Evolutionary conservation across 2,329 filamentous ascomycete species (phyloP), one percentile per base, ranked within the genome.

Genomic region (Sclerotinia borealis): DNA sequence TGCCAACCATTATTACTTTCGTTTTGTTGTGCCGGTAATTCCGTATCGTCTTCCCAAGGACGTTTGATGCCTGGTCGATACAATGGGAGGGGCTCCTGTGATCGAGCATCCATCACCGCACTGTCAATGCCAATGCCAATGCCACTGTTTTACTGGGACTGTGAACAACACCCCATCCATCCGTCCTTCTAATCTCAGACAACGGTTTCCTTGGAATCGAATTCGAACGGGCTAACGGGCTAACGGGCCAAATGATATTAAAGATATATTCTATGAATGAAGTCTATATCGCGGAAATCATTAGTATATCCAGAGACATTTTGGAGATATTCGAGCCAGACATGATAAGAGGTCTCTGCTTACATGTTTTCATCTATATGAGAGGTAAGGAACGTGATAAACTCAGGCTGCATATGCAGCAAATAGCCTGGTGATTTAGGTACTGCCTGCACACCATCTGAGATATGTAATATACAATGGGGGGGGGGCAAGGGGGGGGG

Each of bases 111-210:
- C 71, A 73, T 73, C 67, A 68, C 68, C 67, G 65, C 68, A 63
- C 68, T 68, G 49, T 64, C 65, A 65, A 54, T 27, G n/a, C n/a
- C n/a, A n/a, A 19, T 45, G 41, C 41, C 41, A 22, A 65, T 65
- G 59, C 70, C 68, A 66, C 56, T 68, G 65, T 69, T 61, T 68
- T 69, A 65, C 62, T 69, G 63, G 66, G 51, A 63, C 62, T 59
- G 61, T 60, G 47, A 67, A 45, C 50, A 66, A 54, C 61, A 64
- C 54, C 52, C 66, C 67, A 67, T 71, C 71, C 68, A 72, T 70
- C 56, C 68, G 80, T 27, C 76, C 78, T 54, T 22, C 79, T 25
- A 48, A 56, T 37, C 25, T 49, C 27, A 29, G 17, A 19, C 39
- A 34, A 39, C 31, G 22, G 31, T 34, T 10, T 39, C 19, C 34